Conservation (phyloP, 2,329 filamentous ascomycete genomes). For the Neonectria ditissima region DNA sequence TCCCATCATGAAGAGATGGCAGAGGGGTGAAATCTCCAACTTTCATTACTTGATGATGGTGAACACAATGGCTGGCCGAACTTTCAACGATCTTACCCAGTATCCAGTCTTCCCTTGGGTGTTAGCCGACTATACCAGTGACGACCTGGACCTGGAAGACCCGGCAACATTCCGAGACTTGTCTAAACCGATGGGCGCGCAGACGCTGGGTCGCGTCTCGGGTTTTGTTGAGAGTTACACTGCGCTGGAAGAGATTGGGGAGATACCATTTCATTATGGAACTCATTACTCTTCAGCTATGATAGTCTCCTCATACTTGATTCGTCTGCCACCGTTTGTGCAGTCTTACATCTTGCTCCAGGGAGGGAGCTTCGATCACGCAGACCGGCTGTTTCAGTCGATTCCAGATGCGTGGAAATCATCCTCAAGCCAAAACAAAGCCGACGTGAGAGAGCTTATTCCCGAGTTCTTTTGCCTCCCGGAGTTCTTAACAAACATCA, state of each 20-base stretch:
- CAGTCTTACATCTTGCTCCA: constrained; percentile 95
- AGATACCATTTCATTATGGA: constrained; percentile 95
- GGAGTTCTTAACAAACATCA: constrained; percentile 94
- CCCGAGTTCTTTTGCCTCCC: constrained; percentile 98
- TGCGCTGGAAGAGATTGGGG: constrained; percentile 90
- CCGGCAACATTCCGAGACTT: constrained; percentile 90
- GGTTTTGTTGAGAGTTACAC: constrained; percentile 88
- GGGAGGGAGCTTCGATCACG: constrained; percentile 96
- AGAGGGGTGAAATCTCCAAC: constrained; percentile 95
- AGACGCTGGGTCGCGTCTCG: constrained; percentile 78
- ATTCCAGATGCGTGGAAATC: constrained; percentile 92
- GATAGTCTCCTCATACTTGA: constrained; percentile 97
- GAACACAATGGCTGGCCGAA: constrained; percentile 96
- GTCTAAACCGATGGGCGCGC: constrained; percentile 96
- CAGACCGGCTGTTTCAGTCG: constrained; percentile 94
- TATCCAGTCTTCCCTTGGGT: constrained; percentile 99
- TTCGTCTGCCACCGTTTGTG: constrained; percentile 94
- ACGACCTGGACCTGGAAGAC: constrained; percentile 88
- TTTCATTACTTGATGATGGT: constrained; percentile 99
- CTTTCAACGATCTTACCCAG: constrained; percentile 97
- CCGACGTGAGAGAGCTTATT: constrained; percentile 92
- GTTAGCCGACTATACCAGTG: constrained; percentile 93
- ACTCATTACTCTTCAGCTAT: constrained; percentile 99
- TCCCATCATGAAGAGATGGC: constrained; percentile 89
- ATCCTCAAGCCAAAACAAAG: constrained; percentile 88